Conservation (phyloP, 352 stramenopile species). For the Globisporangium apiculatum region DNA sequence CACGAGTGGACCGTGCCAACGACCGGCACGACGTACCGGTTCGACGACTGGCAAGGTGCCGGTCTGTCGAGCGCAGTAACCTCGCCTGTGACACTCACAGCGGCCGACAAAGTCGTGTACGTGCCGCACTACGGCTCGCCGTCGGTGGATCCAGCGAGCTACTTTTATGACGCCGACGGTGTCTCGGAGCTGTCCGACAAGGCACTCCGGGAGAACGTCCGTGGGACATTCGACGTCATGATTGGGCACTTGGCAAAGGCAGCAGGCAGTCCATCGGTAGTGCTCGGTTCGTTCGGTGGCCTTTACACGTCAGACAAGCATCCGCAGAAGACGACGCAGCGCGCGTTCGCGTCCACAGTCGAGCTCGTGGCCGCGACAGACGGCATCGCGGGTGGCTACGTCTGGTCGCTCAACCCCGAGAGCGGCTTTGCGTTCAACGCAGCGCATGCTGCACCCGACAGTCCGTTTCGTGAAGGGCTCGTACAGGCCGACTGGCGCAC, state of each 20-base stretch:
- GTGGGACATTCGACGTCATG: slow-evolving; percentile 54
- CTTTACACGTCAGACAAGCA: slow-evolving; percentile 49
- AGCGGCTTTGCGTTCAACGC: slow-evolving; percentile 62
- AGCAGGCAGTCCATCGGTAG: slow-evolving; percentile 29
- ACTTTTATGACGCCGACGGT: slow-evolving; percentile 37
- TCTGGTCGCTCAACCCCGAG: slow-evolving; percentile 72
- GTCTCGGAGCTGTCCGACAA: slow-evolving; percentile 40
- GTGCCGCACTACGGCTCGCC: slow-evolving; percentile 72
- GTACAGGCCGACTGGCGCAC: slow-evolving; percentile 53
- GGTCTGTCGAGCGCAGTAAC: slow-evolving; percentile 33
- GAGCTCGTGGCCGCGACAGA: slow-evolving; percentile 34
- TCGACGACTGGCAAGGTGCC: slow-evolving; percentile 61
- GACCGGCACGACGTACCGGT: slow-evolving; percentile 35
- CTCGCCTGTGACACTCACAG: slow-evolving; percentile 36
- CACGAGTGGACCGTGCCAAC: slow-evolving; percentile 28
- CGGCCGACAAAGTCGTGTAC: slow-evolving; percentile 66
- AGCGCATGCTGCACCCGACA: slow-evolving; percentile 17
- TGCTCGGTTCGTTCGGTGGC: slow-evolving; percentile 65
- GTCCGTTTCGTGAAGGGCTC: slow-evolving; percentile 41
- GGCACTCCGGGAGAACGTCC: slow-evolving; percentile 27
- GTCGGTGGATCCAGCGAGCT: slow-evolving; percentile 46
- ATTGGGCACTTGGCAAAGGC: slow-evolving; percentile 52
- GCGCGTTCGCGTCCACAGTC: slow-evolving; percentile 53
- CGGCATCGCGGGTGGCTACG: slow-evolving; percentile 51
- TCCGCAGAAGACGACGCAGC: slow-evolving; percentile 50